A percentile compares a stretch with the other conserved stretches of the same genome.
Evolutionary conservation across 345 rosid species (phyloP).

Genomic region (Erucastrum elatum): DNA sequence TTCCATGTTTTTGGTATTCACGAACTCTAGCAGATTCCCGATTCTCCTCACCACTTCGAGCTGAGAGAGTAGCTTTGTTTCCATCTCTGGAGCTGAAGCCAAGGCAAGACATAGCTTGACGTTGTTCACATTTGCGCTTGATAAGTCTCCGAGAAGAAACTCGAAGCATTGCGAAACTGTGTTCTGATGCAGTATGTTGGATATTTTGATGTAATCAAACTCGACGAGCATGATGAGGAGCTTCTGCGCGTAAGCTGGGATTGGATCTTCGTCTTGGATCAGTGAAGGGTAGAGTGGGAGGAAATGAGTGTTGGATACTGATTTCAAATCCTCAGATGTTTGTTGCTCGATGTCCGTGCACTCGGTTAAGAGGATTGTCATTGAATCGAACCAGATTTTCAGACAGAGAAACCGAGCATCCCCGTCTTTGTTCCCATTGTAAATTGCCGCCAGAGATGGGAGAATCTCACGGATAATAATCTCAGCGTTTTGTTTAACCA

Average conservation of each 20-base stretch:
- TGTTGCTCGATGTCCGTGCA: slow-evolving; percentile 53
- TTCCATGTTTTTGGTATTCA: slow-evolving; percentile 88
- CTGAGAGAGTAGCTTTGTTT: slow-evolving; percentile 79
- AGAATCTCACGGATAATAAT: slow-evolving; percentile 66
- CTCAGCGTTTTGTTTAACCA: slow-evolving; percentile 57
- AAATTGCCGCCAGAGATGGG: slow-evolving; percentile 72
- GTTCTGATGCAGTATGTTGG: slow-evolving; percentile 74
- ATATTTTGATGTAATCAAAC: slow-evolving; percentile 62
- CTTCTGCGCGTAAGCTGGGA: slow-evolving; percentile 95
- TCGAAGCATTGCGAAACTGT: slow-evolving; percentile 89
- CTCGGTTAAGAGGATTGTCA: slow-evolving; percentile 72
- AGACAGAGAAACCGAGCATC: slow-evolving; percentile 91
- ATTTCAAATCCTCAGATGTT: slow-evolving; percentile 57
- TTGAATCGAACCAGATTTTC: slow-evolving; percentile 81
- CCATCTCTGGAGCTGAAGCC: slow-evolving; percentile 96
- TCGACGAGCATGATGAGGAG: slow-evolving; percentile 94
- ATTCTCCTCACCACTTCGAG: slow-evolving; percentile 77
- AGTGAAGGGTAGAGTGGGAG: slow-evolving; percentile 91
- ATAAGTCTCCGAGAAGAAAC: slow-evolving; percentile 85
- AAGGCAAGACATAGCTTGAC: slow-evolving; percentile 88
- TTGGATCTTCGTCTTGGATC: slow-evolving; percentile 96
- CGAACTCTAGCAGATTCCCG: slow-evolving; percentile 87
- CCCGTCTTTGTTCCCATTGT: slow-evolving; percentile 91
- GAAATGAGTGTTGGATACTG: slow-evolving; percentile 77
- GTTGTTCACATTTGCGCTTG: slow-evolving; percentile 85